Evolutionary conservation across 2,329 filamentous ascomycete species (phyloP), one percentile per base, ranked within the genome.

Genomic region (Drechslerella coelobrocha): DNA sequence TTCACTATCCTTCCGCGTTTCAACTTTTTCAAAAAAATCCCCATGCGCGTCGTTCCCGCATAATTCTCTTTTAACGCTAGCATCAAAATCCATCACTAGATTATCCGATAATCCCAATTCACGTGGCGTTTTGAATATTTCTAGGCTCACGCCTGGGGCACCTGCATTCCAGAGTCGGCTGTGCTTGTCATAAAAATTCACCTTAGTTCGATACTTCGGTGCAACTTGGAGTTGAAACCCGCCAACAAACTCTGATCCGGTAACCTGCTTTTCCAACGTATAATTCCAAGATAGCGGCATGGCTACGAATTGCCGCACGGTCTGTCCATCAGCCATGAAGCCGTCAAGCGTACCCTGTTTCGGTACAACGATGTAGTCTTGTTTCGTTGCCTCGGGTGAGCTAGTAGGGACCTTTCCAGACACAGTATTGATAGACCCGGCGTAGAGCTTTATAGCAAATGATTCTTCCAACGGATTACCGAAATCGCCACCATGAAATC

Each of bases 201-300:
- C 54, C 4, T 43, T 27, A 1, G 4, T 19, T 14, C 31, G 45
- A 1, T 45, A n/a, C 14, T 8, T 29, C 10, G 54, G 54, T 19
- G 54, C 54, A n/a, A 57, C 47, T 37, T 57, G 1, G 19, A 57
- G 23, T n/a, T 57, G 54, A 7, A 57, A 31, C 4, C 54, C 54
- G 39, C 39, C 54, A n/a, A 47, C 43, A 17, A 31, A 12, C 23
- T 57, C 54, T 1, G 39, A 27, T 1, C 23, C 39, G 5, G 39
- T 57, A 2, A 57, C 24, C n/a, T 57, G 54, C 14, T 47, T 29
- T 23, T 57, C 54, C 8, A 57, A 1, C 14, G 12, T 47, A 34
- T 57, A 57, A 1, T 29, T 43, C 37, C 37, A 57, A 14, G 37
- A n/a, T n/a, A 57, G 26, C 2, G 54, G 54, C 54, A 57, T 57